Conservation (phyloP, 1,284 basidiomycete genomes). For the Phylloboletellus chloephorus region DNA sequence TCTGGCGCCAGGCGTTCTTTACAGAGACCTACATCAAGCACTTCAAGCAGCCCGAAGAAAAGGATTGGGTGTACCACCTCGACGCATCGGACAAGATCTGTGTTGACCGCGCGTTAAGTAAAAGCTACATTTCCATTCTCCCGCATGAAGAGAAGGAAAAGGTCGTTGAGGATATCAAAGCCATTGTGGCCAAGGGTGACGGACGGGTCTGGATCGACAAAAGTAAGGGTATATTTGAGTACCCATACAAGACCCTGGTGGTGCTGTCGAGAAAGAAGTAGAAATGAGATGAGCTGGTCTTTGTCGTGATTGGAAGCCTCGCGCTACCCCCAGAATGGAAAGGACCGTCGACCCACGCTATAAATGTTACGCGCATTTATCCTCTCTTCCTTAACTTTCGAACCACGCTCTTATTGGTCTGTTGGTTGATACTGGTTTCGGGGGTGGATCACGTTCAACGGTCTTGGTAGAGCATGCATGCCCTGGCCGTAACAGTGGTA, state of each 20-base stretch:
- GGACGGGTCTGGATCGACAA: slow-evolving; percentile 45
- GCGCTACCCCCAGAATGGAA: no score
- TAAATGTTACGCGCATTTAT: no score
- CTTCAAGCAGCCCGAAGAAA: slow-evolving; percentile 54
- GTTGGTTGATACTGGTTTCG: no score
- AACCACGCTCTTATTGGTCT: no score
- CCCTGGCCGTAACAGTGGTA: no score
- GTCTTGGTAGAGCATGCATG: no score
- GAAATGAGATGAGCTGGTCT: no score
- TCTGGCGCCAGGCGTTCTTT: slow-evolving; percentile 63
- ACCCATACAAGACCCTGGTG: slow-evolving; percentile 49
- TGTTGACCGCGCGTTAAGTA: slow-evolving; percentile 60
- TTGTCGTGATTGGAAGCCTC: no score
- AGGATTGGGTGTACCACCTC: slow-evolving; percentile 46
- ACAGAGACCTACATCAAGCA: slow-evolving; percentile 47
- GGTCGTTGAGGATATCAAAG: slow-evolving; percentile 44
- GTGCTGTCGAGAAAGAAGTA: slow-evolving; percentile 39
- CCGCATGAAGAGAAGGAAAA: slow-evolving; percentile 47
- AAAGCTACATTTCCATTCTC: slow-evolving; percentile 67
- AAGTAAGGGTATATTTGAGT: slow-evolving; percentile 45
- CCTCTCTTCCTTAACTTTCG: no score
- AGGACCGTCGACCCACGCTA: no score
- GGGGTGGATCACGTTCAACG: no score
- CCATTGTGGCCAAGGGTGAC: slow-evolving; percentile 45
- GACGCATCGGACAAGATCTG: slow-evolving; percentile 46